Percentiles rank a stretch among this genome's conserved stretches.
Conservation (phyloP, 2,329 filamentous ascomycete species). For the Colletotrichum sp. region DNA sequence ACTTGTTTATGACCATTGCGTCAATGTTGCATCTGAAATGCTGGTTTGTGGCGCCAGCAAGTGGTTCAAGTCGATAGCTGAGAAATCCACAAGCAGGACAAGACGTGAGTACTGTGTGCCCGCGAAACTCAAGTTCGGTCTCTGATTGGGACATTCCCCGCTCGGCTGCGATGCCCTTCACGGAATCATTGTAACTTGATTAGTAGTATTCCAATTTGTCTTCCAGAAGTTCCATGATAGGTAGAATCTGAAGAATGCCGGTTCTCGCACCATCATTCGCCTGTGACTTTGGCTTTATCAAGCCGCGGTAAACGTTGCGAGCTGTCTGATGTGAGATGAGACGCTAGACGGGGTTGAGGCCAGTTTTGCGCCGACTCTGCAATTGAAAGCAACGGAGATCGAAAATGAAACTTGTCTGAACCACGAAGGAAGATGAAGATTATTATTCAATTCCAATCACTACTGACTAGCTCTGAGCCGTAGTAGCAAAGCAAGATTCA, state of each 20-base stretch:
- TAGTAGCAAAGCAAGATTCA: neutral
- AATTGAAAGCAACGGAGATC: neutral
- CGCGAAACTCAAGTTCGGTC: fast-evolving
- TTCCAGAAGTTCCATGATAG: neutral
- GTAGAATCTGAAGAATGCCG: too few relatives aligned
- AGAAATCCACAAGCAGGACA: too few relatives aligned
- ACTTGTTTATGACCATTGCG: neutral
- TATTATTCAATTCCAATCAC: neutral
- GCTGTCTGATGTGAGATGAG: neutral
- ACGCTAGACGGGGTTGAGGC: neutral
- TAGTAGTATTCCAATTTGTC: neutral
- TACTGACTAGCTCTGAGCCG: neutral
- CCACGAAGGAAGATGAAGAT: neutral
- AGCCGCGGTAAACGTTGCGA: neutral
- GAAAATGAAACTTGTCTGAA: neutral
- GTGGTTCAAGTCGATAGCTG: neutral
- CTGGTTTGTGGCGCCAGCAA: neutral
- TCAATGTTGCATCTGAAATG: neutral
- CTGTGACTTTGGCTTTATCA: too few relatives aligned
- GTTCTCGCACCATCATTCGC: too few relatives aligned
- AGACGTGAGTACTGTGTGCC: neutral
- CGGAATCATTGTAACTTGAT: neutral
- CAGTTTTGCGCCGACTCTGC: neutral
- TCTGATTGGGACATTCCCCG: fast-evolving
- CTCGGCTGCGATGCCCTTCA: fast-evolving